phyloP scores from a whole-genome alignment of 2,329 filamentous ascomycete genomes.

The Diaporthe sp. region DNA sequence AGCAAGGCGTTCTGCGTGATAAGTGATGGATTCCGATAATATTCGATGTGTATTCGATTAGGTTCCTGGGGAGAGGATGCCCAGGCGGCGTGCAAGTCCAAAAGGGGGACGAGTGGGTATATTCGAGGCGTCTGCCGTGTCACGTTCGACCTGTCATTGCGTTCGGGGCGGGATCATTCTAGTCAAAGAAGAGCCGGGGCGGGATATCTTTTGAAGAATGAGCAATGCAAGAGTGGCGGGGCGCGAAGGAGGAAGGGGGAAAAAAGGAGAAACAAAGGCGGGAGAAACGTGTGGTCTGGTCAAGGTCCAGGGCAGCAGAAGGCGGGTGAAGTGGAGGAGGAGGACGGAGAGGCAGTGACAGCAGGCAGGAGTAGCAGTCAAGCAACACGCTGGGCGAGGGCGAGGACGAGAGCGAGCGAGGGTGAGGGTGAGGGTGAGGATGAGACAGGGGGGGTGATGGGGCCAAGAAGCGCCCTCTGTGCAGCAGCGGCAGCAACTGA shows the following conservation, averaged over 20 bases:
- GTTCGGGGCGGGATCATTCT: constrained; percentile 33
- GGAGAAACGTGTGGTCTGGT: constrained; percentile 22
- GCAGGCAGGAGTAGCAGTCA: neutral
- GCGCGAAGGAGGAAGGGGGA: neutral
- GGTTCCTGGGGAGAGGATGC: constrained; percentile 6
- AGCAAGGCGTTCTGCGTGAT: constrained; percentile 20
- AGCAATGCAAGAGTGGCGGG: constrained; percentile 23
- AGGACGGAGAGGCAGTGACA: neutral
- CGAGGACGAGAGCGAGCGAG: constrained; percentile 21
- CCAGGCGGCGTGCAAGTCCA: constrained; percentile 21
- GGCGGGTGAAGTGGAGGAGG: neutral
- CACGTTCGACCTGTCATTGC: constrained; percentile 39
- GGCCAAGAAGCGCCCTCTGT: constrained; percentile 29
- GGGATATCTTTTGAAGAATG: constrained; percentile 26
- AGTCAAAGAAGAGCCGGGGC: constrained; percentile 28
- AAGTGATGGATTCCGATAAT: constrained; percentile 4
- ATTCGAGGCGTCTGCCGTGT: constrained; percentile 37
- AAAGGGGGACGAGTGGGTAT: constrained; percentile 16
- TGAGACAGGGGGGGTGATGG: constrained; percentile 19
- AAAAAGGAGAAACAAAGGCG: constrained; percentile 22
- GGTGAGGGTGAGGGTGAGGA: constrained; percentile 7
- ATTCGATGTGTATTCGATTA: constrained; percentile 11
- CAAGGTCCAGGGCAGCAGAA: constrained; percentile 18
- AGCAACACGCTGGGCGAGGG: constrained; percentile 22
- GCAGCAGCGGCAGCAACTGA: constrained; percentile 9